Base-by-base conservation (phyloP, 2,329 filamentous ascomycete species). In the Fusarium multiceps region DNA sequence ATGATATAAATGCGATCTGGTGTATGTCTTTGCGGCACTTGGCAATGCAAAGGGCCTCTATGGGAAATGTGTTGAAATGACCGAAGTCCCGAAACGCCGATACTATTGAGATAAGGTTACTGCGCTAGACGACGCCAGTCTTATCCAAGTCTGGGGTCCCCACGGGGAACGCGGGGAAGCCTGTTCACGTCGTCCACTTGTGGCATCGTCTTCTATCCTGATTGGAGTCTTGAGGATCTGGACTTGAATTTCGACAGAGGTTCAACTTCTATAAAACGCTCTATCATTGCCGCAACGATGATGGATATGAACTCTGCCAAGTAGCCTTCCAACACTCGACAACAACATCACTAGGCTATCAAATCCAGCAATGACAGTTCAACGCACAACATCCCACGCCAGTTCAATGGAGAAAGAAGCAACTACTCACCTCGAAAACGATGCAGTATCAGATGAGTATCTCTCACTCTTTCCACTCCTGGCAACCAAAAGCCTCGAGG, bases 81-180 rank as follows among this genome's bases (percentile, higher is more conserved):
- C 49, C 49, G 23, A 53, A 53, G 34, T 21, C 8, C 49, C 23
- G 49, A 53, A 53, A 53, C 49, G 49, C 34, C 49, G 49, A 28
- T 9, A 13, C 18, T 16, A 41, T 21, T 10, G 1, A 53, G 27
- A 14, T 18, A 41, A 18, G 23, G 16, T 41, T 41, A 2, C 32
- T 23, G 10, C 23, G 11, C 34, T 41, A 53, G 9, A 41, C 16
- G 3, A 10, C 34, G 9, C 23, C 13, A 53, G 11, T 4, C 3
- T 5, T 12, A 3, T 28, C 14, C 2, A 12, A 53, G 25, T 21
- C 34, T 41, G 49, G 34, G 49, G 49, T 41, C 40, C 20, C 8
- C 34, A 18, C 49, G 34, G 49, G 49, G 49, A 21, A 51, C 34
- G 23, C 9, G 23, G 18, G 14, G 23, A 34, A 34, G 32, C 32